These are phyloP conservation scores for Aspergillus cejpii DNA, from an alignment of 2,329 filamentous ascomycete genomes.

Conservation along the genomic window DNA sequence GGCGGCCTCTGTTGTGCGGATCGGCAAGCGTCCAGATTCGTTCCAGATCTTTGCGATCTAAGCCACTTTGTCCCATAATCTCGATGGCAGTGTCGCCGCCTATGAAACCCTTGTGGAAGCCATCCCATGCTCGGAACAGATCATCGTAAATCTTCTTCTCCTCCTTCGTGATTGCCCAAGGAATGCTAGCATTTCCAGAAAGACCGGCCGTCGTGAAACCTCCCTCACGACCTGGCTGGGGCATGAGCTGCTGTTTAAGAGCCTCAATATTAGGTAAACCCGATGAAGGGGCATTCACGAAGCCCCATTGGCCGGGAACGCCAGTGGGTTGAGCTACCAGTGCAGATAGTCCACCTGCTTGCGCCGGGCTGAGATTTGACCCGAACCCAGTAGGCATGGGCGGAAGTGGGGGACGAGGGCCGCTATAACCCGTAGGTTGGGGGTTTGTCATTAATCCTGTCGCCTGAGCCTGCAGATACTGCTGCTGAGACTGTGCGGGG, in stretches of 20 bases:
- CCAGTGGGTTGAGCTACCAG: constrained; percentile 94
- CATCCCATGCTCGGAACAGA: constrained; percentile 94
- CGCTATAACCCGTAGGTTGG: constrained; percentile 71
- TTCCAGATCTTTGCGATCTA: constrained; percentile 85
- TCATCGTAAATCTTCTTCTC: constrained; percentile 96
- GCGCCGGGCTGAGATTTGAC: constrained; percentile 52
- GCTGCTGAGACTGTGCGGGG: constrained; percentile 42
- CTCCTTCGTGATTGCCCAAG: constrained; percentile 97
- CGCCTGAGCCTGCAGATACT: constrained; percentile 59
- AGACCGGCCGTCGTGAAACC: constrained; percentile 78
- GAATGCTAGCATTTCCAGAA: constrained; percentile 88
- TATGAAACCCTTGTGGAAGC: constrained; percentile 85
- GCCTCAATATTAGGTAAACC: constrained; percentile 92
- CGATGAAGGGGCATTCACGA: constrained; percentile 85
- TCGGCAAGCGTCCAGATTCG: constrained; percentile 92
- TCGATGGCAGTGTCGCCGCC: constrained; percentile 89
- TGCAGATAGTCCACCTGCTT: constrained; percentile 62
- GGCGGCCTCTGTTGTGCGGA: constrained; percentile 83
- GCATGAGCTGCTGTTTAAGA: constrained; percentile 92
- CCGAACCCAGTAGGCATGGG: constrained; percentile 73
- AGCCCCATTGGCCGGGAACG: constrained; percentile 90
- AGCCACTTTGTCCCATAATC: constrained; percentile 91
- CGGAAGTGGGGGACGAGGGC: constrained; percentile 70
- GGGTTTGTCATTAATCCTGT: constrained; percentile 66
- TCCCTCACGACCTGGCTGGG: constrained; percentile 83